Percentiles rank a stretch among this genome's conserved stretches.
Evolutionary conservation across 139 green algal species (phyloP).

Genomic region (Yamagishiella unicocca): DNA sequence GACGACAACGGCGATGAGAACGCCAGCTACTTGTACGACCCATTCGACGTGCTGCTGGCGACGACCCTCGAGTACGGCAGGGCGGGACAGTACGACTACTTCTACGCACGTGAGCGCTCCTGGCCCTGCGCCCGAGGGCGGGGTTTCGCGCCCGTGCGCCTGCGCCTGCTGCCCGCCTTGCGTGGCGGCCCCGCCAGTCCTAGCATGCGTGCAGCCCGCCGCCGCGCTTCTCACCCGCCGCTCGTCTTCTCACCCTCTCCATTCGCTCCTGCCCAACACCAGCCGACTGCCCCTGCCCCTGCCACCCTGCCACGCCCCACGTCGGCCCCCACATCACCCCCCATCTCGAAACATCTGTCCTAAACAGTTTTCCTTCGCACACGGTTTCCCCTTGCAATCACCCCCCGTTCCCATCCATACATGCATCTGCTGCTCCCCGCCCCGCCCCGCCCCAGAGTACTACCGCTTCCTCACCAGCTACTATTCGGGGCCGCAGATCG

Average conservation of each 20-base stretch:
- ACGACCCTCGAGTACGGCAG: constrained; percentile 38
- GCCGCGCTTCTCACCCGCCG: too few species aligned
- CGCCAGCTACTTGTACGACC: constrained; percentile 20
- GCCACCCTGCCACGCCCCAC: not conserved
- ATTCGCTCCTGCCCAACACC: too few species aligned
- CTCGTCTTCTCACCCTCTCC: too few species aligned
- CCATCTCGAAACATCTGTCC: too few species aligned
- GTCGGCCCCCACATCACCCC: not conserved
- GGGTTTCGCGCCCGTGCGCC: too few species aligned
- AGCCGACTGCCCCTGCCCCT: not conserved
- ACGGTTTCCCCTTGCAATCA: not conserved
- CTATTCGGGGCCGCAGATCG: constrained; percentile 22
- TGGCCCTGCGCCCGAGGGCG: too few species aligned
- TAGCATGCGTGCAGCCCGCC: too few species aligned
- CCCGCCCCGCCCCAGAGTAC: constrained; percentile 17
- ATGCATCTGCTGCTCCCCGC: not conserved
- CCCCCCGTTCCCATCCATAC: not conserved
- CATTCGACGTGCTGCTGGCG: constrained; percentile 24
- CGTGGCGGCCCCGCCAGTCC: too few species aligned
- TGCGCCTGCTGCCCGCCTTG: too few species aligned
- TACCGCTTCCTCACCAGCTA: constrained; percentile 38
- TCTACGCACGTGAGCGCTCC: not conserved
- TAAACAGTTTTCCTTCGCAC: too few species aligned
- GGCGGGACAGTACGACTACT: constrained; percentile 34
- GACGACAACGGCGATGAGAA: not conserved